These are phyloP conservation scores for Phytophthora nicotianae DNA, from an alignment of 352 stramenopile genomes.

Conservation along the genomic window DNA sequence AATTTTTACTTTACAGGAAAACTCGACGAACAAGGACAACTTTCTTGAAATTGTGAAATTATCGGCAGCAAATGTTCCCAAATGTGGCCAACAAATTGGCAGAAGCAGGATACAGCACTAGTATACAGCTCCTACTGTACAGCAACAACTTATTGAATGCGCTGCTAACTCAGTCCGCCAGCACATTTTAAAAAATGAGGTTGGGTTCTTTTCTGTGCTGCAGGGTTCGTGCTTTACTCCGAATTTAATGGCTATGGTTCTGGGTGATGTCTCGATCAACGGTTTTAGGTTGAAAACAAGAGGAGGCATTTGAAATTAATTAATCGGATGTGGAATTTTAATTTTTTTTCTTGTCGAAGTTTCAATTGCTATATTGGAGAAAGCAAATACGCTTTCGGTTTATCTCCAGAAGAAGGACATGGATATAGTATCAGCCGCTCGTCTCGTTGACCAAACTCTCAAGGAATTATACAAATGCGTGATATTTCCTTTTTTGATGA, in stretches of 20 bases:
- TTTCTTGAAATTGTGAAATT: too few relatives aligned
- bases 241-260: constrained; percentile 5
- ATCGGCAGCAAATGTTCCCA: too few relatives aligned
- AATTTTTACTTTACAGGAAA: too few relatives aligned
- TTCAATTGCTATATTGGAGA: neutral
- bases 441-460: neutral
- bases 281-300: constrained; percentile 1
- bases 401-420: constrained; percentile 9
- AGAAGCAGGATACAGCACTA: too few relatives aligned
- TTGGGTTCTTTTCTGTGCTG: too few relatives aligned
- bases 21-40: too few relatives aligned
- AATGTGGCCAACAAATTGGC: too few relatives aligned
- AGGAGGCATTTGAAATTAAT: constrained; percentile 5
- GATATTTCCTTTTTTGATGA: neutral
- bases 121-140: too few relatives aligned
- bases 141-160: too few relatives aligned
- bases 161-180: too few relatives aligned
- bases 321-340: constrained; percentile 12
- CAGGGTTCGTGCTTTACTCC: neutral
- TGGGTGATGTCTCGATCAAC: neutral
- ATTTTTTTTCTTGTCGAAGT: constrained; percentile 11
- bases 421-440: neutral
- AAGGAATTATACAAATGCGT: neutral
- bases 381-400: constrained; percentile 9
- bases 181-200: too few relatives aligned